Evolutionary conservation across 306 rosid genomes (phyloP).

Genomic region (Sophora flavescens): DNA sequence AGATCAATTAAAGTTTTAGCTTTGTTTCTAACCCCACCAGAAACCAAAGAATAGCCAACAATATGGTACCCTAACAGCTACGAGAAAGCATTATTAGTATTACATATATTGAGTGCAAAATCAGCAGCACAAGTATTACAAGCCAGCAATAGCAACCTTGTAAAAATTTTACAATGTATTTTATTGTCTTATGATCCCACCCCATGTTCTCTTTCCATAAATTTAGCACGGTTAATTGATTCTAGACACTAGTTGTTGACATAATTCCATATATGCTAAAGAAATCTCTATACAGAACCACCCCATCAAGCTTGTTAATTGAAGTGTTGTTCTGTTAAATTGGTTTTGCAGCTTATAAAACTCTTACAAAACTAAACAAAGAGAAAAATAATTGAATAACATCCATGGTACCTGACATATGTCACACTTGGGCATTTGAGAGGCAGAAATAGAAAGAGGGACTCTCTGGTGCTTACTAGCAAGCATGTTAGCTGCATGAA

Average conservation of each 20-base stretch:
- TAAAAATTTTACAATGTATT: background rate
- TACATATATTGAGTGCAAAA: background rate
- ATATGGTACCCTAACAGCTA: background rate
- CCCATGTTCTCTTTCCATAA: background rate
- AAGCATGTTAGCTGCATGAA: slow-evolving; percentile 95
- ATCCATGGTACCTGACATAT: slow-evolving; percentile 78
- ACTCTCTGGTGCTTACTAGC: slow-evolving; percentile 94
- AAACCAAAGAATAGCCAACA: no score
- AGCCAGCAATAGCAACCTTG: background rate
- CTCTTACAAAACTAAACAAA: background rate
- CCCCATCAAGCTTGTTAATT: background rate
- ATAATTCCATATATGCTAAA: background rate
- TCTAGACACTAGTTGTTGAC: background rate
- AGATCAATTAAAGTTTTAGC: background rate
- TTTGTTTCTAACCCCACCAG: background rate
- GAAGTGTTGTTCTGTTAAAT: no score
- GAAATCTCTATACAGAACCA: background rate
- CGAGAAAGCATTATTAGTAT: background rate
- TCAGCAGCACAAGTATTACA: slow-evolving; percentile 3
- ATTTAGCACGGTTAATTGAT: slow-evolving; percentile 8
- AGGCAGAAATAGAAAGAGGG: slow-evolving; percentile 68
- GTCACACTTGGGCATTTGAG: slow-evolving; percentile 91
- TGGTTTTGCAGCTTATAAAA: no score
- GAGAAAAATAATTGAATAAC: background rate
- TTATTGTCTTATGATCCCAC: background rate